Conservation (phyloP, 2,329 filamentous ascomycete species). For the Cyphellophora attinorum region DNA sequence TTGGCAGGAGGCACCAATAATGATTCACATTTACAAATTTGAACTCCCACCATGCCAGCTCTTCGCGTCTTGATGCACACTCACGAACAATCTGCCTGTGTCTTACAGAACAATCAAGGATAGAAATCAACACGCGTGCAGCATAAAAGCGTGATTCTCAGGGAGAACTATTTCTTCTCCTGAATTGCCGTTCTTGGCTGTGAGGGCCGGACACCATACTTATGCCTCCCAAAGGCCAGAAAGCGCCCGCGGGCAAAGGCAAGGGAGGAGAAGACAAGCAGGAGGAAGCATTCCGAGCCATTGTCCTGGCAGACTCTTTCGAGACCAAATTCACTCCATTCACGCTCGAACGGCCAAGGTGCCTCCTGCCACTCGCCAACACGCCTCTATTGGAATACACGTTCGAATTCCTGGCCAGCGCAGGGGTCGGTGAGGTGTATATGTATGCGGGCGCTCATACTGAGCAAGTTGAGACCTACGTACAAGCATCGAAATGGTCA, state of each 20-base stretch:
- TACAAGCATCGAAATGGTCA: slow-evolving; percentile 69
- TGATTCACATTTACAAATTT: too few relatives aligned
- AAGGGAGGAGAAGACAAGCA: slow-evolving; percentile 45
- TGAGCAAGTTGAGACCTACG: slow-evolving; percentile 77
- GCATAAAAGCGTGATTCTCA: too few relatives aligned
- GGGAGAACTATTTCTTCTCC: too few relatives aligned
- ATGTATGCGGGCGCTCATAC: slow-evolving; percentile 85
- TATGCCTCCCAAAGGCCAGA: slow-evolving; percentile 22
- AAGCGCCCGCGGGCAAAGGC: slow-evolving; percentile 23
- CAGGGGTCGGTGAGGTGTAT: slow-evolving; percentile 88
- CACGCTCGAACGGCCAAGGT: slow-evolving; percentile 81
- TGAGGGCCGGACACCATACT: slow-evolving; percentile 1
- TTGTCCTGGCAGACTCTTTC: slow-evolving; percentile 89
- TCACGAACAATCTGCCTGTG: too few relatives aligned
- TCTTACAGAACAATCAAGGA: too few relatives aligned
- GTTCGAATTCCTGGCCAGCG: slow-evolving; percentile 88
- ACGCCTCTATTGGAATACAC: slow-evolving; percentile 95
- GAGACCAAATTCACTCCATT: slow-evolving; percentile 87
- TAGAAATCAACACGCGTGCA: too few relatives aligned
- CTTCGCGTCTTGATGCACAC: too few relatives aligned
- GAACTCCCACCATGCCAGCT: too few relatives aligned
- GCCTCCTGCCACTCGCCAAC: slow-evolving; percentile 85
- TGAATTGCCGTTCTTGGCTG: too few relatives aligned
- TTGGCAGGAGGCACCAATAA: too few relatives aligned
- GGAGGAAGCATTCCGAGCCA: slow-evolving; percentile 54